Base-by-base conservation (phyloP, 2,329 filamentous ascomycete genomes). In the Paracamarosporium sp. region DNA sequence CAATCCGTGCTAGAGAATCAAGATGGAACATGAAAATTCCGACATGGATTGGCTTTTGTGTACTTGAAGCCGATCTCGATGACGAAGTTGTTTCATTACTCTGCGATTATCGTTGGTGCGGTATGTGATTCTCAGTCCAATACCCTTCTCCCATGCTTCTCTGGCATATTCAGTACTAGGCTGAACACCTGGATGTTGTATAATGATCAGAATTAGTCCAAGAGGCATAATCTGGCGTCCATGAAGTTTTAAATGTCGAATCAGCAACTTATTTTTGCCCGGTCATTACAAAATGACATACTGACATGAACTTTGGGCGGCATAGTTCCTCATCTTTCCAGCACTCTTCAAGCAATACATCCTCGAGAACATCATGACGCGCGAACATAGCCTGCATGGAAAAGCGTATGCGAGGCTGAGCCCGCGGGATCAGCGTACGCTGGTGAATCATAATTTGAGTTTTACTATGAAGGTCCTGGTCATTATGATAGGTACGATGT, bases 361-460 rank as follows among this genome's bases (percentile, higher is more conserved):
- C 5, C 41, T 54, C 5, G 51, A 54, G 27, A 41, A 33, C 12
- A 27, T 7, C 4, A 25, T 54, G 30, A 40, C 40, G 41, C 35
- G 30, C 22, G 47, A 47, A 33, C 25, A 15, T 30, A 33, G 31
- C 17, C 28, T 54, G 11, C 45, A 54, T n/a, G 25, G 33, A n/a
- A n/a, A 33, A 20, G 45, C 51, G 13, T 54, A 41, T 24, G 24
- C 22, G 9, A 41, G 43, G 31, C 27, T 54, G 4, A 46, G 13
- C 3, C 51, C 41, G 13, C 22, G 51, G 7, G 43, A 54, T 35
- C 51, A 54, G 30, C 28, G 51, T 20, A 54, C 51, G 24, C 15
- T 54, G 20, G 51, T 54, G 9, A 54, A 54, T n/a, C 51, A 54
- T 28, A 41, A 54, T 31, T 22, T 54, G n/a, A 46, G 41, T 5